Conservation (phyloP, 768 basidiomycete species). For the Mycena galopus region DNA sequence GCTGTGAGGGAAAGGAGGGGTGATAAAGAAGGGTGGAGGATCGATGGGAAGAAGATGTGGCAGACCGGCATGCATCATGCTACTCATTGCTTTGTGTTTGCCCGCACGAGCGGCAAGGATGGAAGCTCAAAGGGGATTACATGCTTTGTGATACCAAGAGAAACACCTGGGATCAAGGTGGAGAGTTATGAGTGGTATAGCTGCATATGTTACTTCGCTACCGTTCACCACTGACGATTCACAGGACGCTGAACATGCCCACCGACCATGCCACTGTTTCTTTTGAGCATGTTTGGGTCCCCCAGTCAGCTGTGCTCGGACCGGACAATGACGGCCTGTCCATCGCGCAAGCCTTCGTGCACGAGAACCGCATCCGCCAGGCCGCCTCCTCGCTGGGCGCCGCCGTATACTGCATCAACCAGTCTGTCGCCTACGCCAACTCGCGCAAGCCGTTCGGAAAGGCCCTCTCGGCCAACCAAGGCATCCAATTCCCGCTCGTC, state of each 20-base stretch:
- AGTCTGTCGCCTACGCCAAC: constrained; percentile 26
- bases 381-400: constrained; percentile 31
- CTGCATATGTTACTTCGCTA: constrained; percentile 9
- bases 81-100: constrained; percentile 32
- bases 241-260: constrained; percentile 31
- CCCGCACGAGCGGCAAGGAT: constrained; percentile 26
- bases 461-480: constrained; percentile 29
- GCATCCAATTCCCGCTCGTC: constrained; percentile 30
- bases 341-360: constrained; percentile 29
- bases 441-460: constrained; percentile 25
- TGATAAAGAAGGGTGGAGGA: constrained; percentile 18
- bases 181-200: constrained; percentile 28
- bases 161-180: constrained; percentile 26
- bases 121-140: constrained; percentile 28
- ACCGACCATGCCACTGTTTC: constrained; percentile 31
- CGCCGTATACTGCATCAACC: constrained; percentile 24
- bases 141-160: constrained; percentile 24
- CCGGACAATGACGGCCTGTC: constrained; percentile 25
- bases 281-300: constrained; percentile 25
- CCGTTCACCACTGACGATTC: constrained; percentile 15
- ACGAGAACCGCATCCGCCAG: constrained; percentile 33
- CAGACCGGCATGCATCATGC: constrained; percentile 27
- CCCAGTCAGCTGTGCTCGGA: constrained; percentile 28
- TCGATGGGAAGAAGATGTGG: constrained; percentile 28
- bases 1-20: constrained; percentile 21